Base-by-base conservation (phyloP, 2,329 filamentous ascomycete species). In the Penicillium sp. region DNA sequence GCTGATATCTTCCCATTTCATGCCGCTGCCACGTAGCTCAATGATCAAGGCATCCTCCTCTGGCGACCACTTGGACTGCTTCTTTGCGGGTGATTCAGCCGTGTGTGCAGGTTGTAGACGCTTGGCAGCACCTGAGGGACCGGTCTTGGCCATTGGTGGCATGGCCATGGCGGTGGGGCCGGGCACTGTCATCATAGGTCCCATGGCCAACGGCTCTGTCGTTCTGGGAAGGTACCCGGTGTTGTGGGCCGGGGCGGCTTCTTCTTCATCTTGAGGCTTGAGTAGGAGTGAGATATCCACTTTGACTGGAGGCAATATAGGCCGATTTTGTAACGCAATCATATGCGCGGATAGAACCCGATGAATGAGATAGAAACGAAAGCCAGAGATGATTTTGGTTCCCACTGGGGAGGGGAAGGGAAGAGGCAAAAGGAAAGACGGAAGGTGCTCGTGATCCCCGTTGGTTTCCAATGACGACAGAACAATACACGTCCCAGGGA, bases 1-100 rank as follows among this genome's bases (percentile, higher is more conserved):
- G 54, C 89, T 95, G 63, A 97, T 96, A 70, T 97, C 92, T 67
- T 97, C 92, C 93, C 92, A 97, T 68, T 97, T 97, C 89, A 96
- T 95, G 8, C 89, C 88, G 61, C 85, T 85, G 31, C 89, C 89
- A 50, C 92, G 83, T 54, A 97, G 80, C 69, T 95, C 88, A 62
- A 96, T 95, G 61, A 95, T 95, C 41, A 93, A 76, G n/a, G 87
- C 83, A 70, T 97, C 90, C 70, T 97, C 92, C 54, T 96, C 89
- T 0, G 87, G 79, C 4, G 89, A 95, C 93, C 93, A 97, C 72
- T 97, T 97, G 66, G 89, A 95, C 71, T 96, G 90, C 73, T 92
- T 95, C 76, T 93, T 95, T 29, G 89, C 88, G 16, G 88, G 89
- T 31, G 85, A 87, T 60, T 76, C 76, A 31, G 70, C 68, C 2